phyloP scores from a whole-genome alignment of 257 asterid species.

The Solanum arcanum region DNA sequence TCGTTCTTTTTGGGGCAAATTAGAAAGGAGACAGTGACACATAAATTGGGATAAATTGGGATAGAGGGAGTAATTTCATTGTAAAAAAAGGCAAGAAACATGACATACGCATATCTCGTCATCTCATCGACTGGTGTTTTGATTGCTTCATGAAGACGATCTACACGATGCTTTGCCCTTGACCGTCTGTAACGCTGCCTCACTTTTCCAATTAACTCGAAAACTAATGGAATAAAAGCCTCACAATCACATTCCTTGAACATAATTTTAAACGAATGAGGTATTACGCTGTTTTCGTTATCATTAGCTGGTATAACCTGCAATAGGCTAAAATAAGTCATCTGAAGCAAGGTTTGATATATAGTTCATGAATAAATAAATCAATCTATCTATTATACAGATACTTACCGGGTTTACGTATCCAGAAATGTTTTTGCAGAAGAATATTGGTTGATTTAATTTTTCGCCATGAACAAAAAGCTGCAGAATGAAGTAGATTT shows the following conservation, averaged over 20 bases:
- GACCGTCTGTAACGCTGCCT: constrained; percentile 42
- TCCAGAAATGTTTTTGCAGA: constrained; percentile 81
- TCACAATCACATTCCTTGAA: constrained; percentile 99
- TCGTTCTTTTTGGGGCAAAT: background rate
- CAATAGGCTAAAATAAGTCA: background rate
- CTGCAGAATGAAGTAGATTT: constrained; percentile 30
- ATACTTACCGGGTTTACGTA: constrained; percentile 70
- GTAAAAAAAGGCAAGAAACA: background rate
- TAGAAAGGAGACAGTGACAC: background rate
- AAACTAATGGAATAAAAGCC: constrained; percentile 66
- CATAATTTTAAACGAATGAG: constrained; percentile 84
- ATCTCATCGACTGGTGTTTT: constrained; percentile 88
- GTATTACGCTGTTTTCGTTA: constrained; percentile 47
- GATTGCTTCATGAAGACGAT: constrained; percentile 73
- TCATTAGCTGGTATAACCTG: constrained; percentile 66
- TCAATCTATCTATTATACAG: background rate
- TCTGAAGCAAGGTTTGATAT: background rate
- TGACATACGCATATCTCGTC: constrained; percentile 78
- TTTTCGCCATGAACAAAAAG: constrained; percentile 67
- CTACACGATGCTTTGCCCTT: constrained; percentile 44
- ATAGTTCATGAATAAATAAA: background rate
- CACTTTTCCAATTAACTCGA: constrained; percentile 64
- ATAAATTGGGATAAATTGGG: background rate
- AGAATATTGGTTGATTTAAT: constrained; percentile 81
- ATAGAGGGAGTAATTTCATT: background rate